Evolutionary conservation across 331 rosid genomes (phyloP).

Genomic region (Acacia concinna): DNA sequence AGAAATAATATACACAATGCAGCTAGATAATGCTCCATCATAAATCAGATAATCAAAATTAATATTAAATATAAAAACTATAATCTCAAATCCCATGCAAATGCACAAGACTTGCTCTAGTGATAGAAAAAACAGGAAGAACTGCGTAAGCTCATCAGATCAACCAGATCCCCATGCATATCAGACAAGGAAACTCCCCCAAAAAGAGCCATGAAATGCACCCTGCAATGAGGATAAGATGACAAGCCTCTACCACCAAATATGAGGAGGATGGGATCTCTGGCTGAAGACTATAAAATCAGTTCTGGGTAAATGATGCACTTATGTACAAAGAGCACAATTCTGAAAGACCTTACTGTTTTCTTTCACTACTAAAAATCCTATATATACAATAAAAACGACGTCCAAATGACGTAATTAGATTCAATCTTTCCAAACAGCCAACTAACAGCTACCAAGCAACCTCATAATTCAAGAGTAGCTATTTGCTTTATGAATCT

Average conservation of each 20-base stretch:
- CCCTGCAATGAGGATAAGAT: background rate
- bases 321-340: background rate
- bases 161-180: background rate
- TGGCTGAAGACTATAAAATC: background rate
- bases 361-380: background rate
- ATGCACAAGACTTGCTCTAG: background rate
- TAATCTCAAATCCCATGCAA: background rate
- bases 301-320: slow-evolving; percentile 10
- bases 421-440: slow-evolving; percentile 2
- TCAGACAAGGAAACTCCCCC: background rate
- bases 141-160: background rate
- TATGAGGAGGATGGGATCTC: slow-evolving; percentile 18
- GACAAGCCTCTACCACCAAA: background rate
- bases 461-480: slow-evolving; percentile 14
- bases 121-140: background rate
- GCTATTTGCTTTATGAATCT: background rate
- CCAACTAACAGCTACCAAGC: background rate
- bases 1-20: background rate
- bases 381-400: background rate
- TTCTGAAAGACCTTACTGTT: background rate
- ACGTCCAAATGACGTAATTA: background rate
- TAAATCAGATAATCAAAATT: background rate
- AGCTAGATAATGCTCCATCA: background rate
- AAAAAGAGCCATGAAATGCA: background rate
- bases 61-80: background rate